Evolutionary conservation across 176 grass and related monocot species (phyloP), one percentile per base, ranked within the genome.

Genomic region (Paspalum vaginatum): DNA sequence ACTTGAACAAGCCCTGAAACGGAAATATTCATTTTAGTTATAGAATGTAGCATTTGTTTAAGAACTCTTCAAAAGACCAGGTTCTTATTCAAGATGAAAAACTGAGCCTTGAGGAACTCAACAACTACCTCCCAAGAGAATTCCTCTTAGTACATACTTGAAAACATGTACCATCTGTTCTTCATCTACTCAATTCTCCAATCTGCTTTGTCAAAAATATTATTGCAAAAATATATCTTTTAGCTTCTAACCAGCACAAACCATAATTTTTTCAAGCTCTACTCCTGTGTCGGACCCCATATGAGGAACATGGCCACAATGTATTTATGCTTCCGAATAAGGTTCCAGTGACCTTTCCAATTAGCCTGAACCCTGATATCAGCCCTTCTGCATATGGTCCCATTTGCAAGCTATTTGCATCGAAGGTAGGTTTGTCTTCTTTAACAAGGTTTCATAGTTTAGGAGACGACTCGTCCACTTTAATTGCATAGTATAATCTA

Each of bases 91-190:
- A 3, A 32, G 32, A 32, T 32, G 32, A 32, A 32, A 1, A 32
- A 32, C 32, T 69, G 53, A 70, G 52, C 39, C 44, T 61, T 48
- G 16, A 56, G 49, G 39, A 54, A 26, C 55, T 78, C 55, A 54
- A 55, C 9, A 73, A 79, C 9, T 49, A 41, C 32, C 15, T 41
- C 2, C 9, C 21, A 37, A 7, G 7, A 65, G 27, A 56, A 66
- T 32, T 66, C 8, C 16, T 55, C 11, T 8, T 46, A 39, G 12
- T 49, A 47, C 21, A 46, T 46, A 59, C 12, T 21, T 63, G 8
- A 72, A 61, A 79, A 56, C 16, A 65, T 73, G 68, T 20, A 0
- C 25, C 17, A 38, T 52, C 71, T 45, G n/a, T 58, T 18, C 7
- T 9, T 46, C 15, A 85, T 39, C 53, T 77, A 17, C 13, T 42